Conservation (phyloP, 345 rosid genomes). For the Bruguiera parviflora region DNA sequence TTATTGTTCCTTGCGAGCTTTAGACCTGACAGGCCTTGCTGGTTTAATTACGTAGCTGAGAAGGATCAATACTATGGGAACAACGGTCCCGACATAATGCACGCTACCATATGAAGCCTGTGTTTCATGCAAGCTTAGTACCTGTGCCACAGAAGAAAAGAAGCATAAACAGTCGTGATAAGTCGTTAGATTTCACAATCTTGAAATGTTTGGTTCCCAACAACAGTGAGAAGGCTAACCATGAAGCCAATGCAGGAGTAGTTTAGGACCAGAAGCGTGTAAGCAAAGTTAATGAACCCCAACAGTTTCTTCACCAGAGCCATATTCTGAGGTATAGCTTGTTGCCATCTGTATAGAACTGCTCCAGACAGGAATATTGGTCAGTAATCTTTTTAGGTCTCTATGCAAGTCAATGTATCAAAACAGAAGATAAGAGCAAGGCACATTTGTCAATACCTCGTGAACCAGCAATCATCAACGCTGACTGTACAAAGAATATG, state of each 20-base stretch:
- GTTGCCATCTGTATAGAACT: conserved; percentile 92
- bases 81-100: conserved; percentile 68
- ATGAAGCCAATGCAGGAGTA: conserved; percentile 89
- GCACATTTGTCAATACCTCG: conserved; percentile 47
- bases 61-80: conserved; percentile 59
- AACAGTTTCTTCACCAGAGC: conserved; percentile 45
- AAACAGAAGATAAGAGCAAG: neutral
- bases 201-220: neutral
- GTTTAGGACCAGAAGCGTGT: conserved; percentile 70
- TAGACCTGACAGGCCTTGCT: conserved; percentile 56
- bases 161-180: conserved; percentile 1
- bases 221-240: conserved; percentile 41
- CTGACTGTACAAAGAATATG: conserved; percentile 91
- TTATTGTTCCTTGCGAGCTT: conserved; percentile 60
- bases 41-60: conserved; percentile 64
- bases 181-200: neutral
- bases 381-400: neutral
- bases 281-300: conserved; percentile 54
- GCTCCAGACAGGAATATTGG: conserved; percentile 20
- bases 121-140: conserved; percentile 73
- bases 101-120: conserved; percentile 68
- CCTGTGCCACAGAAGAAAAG: conserved; percentile 38
- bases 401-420: neutral
- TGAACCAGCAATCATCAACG: conserved; percentile 92
- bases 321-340: conserved; percentile 56